Percentiles rank a stretch among this genome's conserved stretches.
Evolutionary conservation across 768 basidiomycete genomes (phyloP).

Genomic region (Rhodotorula babjevae): DNA sequence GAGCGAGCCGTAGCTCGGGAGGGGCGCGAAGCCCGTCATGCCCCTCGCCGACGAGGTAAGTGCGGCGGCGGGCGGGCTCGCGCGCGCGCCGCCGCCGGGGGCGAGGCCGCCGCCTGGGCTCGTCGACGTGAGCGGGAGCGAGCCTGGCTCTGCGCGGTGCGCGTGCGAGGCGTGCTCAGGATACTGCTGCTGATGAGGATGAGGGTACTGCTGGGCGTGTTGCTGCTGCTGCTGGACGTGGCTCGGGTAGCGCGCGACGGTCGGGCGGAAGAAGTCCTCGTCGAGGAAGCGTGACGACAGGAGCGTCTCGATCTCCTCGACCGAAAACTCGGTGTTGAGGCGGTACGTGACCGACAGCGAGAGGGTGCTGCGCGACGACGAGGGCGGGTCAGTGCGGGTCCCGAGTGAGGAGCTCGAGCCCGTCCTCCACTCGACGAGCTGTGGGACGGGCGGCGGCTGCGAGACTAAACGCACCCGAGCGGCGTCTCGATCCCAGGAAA

Average conservation of each 20-base stretch:
- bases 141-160: constrained; percentile 17
- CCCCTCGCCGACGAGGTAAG: background rate
- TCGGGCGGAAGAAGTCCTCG: constrained; percentile 44
- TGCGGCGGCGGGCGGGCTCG: background rate
- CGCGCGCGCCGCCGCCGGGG: no score
- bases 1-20: constrained; percentile 29
- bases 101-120: background rate
- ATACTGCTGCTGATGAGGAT: no score
- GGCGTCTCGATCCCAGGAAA: constrained; percentile 36
- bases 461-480: constrained; percentile 25
- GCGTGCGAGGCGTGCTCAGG: background rate
- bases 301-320: constrained; percentile 43
- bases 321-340: constrained; percentile 36
- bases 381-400: background rate
- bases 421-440: background rate
- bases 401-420: no score
- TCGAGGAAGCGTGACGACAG: constrained; percentile 43
- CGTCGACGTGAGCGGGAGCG: constrained; percentile 21
- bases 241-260: constrained; percentile 22
- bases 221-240: background rate
- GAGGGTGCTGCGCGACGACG: constrained; percentile 18
- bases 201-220: background rate
- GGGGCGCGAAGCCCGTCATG: constrained; percentile 16
- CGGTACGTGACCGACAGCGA: constrained; percentile 37
- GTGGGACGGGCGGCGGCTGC: background rate